Evolutionary conservation across 345 rosid species (phyloP).

Genomic region (Eucalyptus melliodora): DNA sequence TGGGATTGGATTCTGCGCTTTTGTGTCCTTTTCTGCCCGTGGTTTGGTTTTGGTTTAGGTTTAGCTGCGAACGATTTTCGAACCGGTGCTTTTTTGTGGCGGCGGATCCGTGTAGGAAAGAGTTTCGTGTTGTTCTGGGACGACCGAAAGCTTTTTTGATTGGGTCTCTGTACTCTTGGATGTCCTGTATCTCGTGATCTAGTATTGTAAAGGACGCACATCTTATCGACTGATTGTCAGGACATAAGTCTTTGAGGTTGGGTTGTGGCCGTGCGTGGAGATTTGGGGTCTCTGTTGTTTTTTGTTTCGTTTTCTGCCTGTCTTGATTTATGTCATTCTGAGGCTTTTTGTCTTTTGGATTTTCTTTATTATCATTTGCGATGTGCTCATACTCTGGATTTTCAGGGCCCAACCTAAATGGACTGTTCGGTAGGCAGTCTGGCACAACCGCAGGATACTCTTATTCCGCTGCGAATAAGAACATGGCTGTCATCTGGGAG

Average conservation of each 20-base stretch:
- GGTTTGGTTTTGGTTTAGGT: background rate
- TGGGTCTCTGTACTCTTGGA: background rate
- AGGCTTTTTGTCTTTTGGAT: background rate
- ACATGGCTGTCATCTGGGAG: constrained; percentile 74
- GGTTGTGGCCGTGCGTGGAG: background rate
- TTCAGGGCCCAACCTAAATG: constrained; percentile 85
- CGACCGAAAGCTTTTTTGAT: background rate
- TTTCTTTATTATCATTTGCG: background rate
- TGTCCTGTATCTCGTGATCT: background rate
- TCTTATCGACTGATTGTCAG: background rate
- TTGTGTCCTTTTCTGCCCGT: background rate
- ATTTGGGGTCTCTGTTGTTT: background rate
- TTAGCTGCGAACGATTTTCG: background rate
- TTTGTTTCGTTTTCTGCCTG: background rate
- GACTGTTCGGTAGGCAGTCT: constrained; percentile 83
- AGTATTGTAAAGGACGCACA: background rate
- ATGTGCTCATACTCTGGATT: background rate
- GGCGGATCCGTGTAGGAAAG: background rate
- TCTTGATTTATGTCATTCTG: background rate
- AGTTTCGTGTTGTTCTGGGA: background rate
- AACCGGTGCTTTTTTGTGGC: background rate
- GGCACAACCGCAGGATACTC: constrained; percentile 82
- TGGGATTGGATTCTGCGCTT: background rate
- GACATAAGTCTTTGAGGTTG: background rate
- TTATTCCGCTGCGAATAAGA: constrained; percentile 92